These are phyloP conservation scores for Phascolomyces articulosus DNA, from an alignment of 371 early-diverging fungal species.

Conservation along the genomic window DNA sequence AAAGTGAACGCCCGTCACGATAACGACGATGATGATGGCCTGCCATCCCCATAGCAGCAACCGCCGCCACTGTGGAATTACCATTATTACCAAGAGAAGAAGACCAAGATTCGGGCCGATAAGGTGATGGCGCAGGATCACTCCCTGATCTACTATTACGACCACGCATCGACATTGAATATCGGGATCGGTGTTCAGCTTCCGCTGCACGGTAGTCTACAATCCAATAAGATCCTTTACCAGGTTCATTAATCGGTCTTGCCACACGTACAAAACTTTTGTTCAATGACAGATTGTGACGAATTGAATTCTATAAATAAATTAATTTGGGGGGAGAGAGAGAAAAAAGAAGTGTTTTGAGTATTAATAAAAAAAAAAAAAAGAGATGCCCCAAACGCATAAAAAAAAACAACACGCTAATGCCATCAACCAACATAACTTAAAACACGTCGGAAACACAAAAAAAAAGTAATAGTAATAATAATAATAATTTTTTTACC, in stretches of 20 bases:
- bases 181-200: constrained; percentile 24
- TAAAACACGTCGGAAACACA: not conserved
- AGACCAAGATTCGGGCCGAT: constrained; percentile 29
- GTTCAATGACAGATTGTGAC: constrained; percentile 98
- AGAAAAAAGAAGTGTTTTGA: no score
- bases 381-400: not conserved
- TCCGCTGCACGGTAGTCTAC: constrained; percentile 59
- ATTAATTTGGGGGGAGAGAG: no score
- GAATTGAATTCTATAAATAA: constrained; percentile 86
- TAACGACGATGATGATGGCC: no score
- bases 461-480: not conserved
- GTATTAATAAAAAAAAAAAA: no score
- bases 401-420: no score
- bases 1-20: constrained; percentile 26
- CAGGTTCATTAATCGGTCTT: constrained; percentile 88
- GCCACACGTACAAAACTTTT: constrained; percentile 92
- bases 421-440: no score
- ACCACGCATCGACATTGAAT: constrained; percentile 23
- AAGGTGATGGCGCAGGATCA: constrained; percentile 33
- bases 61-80: no score
- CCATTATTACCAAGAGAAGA: constrained; percentile 13
- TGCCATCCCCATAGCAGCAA: no score
- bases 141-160: constrained; percentile 34
- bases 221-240: constrained; percentile 97
- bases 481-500: constrained; percentile 35